Evolutionary conservation across 495 filamentous ascomycete genomes (phyloP).

Genomic region (Aspergillus coremiiformis): DNA sequence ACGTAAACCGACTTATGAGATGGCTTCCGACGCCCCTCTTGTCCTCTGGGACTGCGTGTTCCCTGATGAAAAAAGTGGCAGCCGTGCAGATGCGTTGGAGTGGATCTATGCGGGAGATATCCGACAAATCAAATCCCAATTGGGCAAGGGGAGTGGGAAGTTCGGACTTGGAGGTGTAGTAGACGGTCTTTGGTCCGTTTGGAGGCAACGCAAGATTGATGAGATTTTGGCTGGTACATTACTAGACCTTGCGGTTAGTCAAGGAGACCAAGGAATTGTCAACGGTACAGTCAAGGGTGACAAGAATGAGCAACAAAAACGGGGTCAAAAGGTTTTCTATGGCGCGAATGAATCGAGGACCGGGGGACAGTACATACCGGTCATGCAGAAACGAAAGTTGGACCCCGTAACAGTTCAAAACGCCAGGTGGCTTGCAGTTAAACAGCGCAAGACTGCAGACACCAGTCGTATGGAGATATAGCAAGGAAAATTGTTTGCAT

Average conservation of each 20-base stretch:
- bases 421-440: constrained; percentile 64
- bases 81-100: constrained; percentile 54
- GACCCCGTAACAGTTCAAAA: constrained; percentile 66
- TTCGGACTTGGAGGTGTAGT: constrained; percentile 61
- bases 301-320: constrained; percentile 18
- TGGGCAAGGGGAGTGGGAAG: constrained; percentile 41
- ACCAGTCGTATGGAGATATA: constrained; percentile 10
- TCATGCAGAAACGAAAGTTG: constrained; percentile 58
- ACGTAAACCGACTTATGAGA: constrained; percentile 71
- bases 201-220: constrained; percentile 81
- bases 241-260: constrained; percentile 51
- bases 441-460: constrained; percentile 43
- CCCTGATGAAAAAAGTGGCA: constrained; percentile 47
- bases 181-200: constrained; percentile 68
- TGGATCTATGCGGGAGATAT: constrained; percentile 71
- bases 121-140: constrained; percentile 25
- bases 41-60: constrained; percentile 96
- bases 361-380: constrained; percentile 61
- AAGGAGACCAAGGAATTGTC: constrained; percentile 34
- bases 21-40: constrained; percentile 81
- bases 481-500: constrained; percentile 11
- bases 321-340: constrained; percentile 58
- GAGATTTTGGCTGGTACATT: constrained; percentile 68
- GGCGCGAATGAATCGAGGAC: constrained; percentile 55
- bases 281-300: constrained; percentile 21